These are phyloP conservation scores for Hymenoscyphus albidus DNA, from an alignment of 2,329 filamentous ascomycete species.

Conservation along the genomic window DNA sequence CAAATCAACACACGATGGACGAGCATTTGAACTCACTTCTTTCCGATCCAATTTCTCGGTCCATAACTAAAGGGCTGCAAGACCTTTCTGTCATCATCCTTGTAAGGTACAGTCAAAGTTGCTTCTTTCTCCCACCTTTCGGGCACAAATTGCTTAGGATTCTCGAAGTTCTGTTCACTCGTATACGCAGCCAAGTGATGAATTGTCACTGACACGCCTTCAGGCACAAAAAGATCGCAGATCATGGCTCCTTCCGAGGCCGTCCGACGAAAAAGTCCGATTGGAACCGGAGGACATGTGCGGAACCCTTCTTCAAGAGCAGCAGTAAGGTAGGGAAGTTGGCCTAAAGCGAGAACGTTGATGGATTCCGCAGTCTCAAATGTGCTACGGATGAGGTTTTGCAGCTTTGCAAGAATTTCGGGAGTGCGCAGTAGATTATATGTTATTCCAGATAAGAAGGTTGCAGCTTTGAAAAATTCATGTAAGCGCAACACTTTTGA, in stretches of 20 bases:
- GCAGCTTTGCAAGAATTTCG: not conserved
- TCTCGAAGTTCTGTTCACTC: conserved; percentile 11
- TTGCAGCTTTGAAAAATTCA: not conserved
- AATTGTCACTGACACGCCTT: not conserved
- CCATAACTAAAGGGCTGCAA: conserved; percentile 13
- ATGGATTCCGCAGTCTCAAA: not conserved
- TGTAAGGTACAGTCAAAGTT: not conserved
- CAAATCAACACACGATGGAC: not conserved
- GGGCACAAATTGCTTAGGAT: conserved; percentile 12
- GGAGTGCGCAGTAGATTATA: not conserved
- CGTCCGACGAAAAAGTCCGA: not conserved
- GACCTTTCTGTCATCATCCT: conserved; percentile 6
- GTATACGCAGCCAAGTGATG: not conserved
- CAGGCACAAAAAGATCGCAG: not conserved
- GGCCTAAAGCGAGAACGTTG: not conserved
- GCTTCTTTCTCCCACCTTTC: conserved; percentile 33
- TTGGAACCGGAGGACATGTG: not conserved
- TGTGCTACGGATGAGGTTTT: not conserved
- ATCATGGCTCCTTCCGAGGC: not conserved
- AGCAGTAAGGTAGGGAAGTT: not conserved
- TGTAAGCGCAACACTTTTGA: not conserved
- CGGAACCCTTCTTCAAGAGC: conserved; percentile 1
- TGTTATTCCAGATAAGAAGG: not conserved
- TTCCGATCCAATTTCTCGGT: conserved; percentile 13
- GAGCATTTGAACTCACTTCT: not conserved